These are phyloP conservation scores for Boletus sp. DNA, from an alignment of 768 basidiomycete genomes.

Conservation along the genomic window DNA sequence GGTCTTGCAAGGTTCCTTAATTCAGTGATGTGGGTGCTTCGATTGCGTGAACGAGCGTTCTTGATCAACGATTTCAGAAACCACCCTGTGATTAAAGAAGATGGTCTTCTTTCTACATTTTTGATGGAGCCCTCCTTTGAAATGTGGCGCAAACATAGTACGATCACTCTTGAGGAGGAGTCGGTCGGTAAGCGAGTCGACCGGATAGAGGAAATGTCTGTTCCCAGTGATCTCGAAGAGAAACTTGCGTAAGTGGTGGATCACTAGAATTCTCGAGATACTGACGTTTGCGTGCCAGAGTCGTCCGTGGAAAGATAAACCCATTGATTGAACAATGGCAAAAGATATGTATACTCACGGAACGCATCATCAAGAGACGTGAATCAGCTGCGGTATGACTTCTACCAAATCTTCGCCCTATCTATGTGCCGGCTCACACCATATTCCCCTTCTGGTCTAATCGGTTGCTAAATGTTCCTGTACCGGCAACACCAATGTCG, in stretches of 20 bases:
- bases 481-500: slow-evolving; percentile 11
- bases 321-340: slow-evolving; percentile 89
- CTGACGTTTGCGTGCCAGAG: slow-evolving; percentile 39
- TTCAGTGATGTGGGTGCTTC: slow-evolving; percentile 62
- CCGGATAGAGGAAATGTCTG: slow-evolving; percentile 82
- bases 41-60: background rate
- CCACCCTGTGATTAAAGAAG: slow-evolving; percentile 88
- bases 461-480: slow-evolving; percentile 30
- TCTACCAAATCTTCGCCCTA: slow-evolving; percentile 56
- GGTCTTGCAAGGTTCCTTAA: slow-evolving; percentile 78
- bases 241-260: slow-evolving; percentile 63
- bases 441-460: slow-evolving; percentile 49
- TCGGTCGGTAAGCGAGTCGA: slow-evolving; percentile 76
- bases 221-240: slow-evolving; percentile 89
- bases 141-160: slow-evolving; percentile 76
- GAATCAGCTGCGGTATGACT: slow-evolving; percentile 89
- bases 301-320: slow-evolving; percentile 71
- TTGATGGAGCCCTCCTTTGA: slow-evolving; percentile 83
- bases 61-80: slow-evolving; percentile 49
- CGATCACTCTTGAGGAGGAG: slow-evolving; percentile 84
- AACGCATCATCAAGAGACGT: slow-evolving; percentile 85
- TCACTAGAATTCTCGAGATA: background rate
- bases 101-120: slow-evolving; percentile 79
- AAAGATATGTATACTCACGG: slow-evolving; percentile 79
- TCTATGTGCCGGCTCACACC: slow-evolving; percentile 69